A percentile compares a stretch with the other conserved stretches of the same genome.
These are phyloP conservation scores for Thuidium tamariscinum DNA, from an alignment of 225 moss, liverwort and hornwort species.

Conservation along the genomic window DNA sequence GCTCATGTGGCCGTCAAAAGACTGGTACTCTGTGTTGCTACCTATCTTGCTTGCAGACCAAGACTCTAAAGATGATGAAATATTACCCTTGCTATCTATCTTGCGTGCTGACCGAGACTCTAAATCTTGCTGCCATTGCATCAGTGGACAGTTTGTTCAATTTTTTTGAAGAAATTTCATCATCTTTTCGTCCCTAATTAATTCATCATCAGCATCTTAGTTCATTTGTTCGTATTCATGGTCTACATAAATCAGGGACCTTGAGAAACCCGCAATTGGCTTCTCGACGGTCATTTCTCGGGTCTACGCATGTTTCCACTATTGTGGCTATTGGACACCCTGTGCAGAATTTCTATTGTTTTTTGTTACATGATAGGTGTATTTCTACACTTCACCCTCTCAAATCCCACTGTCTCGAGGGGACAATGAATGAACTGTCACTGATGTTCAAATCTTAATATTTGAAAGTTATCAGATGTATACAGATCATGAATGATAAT, in stretches of 20 bases:
- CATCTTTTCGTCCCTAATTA: neutral
- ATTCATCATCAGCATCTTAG: neutral
- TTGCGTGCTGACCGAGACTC: neutral
- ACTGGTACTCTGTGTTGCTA: neutral
- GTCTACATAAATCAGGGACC: neutral
- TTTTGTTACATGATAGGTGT: neutral
- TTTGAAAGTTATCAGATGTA: neutral
- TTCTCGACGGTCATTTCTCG: neutral
- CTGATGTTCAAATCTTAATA: neutral
- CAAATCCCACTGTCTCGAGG: neutral
- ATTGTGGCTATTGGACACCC: no score
- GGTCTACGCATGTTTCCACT: neutral
- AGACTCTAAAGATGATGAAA: neutral
- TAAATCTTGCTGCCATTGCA: neutral
- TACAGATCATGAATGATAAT: no score
- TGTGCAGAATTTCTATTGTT: neutral
- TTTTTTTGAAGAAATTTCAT: neutral
- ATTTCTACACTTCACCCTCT: neutral
- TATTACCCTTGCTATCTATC: neutral
- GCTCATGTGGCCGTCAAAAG: neutral
- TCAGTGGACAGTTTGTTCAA: neutral
- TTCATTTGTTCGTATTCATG: neutral
- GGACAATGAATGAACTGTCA: neutral
- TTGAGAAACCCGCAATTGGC: neutral
- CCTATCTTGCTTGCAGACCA: neutral